Conservation (phyloP, 2,329 filamentous ascomycete species). For the Fusarium denticulatum region DNA sequence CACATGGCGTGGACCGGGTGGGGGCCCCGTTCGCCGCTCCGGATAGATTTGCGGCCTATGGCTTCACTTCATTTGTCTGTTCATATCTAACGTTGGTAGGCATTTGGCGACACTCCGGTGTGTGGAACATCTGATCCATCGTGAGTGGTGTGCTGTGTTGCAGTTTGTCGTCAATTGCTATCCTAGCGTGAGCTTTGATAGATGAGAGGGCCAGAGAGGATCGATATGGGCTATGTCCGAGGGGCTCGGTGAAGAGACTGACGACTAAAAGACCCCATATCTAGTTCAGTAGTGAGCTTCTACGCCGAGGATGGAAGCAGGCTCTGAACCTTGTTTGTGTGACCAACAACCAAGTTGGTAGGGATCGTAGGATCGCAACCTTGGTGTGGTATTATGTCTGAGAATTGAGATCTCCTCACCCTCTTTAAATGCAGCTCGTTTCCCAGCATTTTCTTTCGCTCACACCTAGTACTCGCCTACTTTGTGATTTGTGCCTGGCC, state of each 20-base stretch:
- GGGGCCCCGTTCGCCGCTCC: conserved; percentile 31
- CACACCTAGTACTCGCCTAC: conserved; percentile 3
- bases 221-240: conserved; percentile 26
- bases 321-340: conserved; percentile 21
- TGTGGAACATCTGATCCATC: conserved; percentile 8
- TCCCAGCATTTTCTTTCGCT: conserved; percentile 2
- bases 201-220: conserved; percentile 25
- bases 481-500: conserved; percentile 8
- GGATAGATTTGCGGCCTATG: conserved; percentile 19
- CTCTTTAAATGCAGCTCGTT: conserved; percentile 28
- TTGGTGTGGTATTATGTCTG: conserved; percentile 14
- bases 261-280: conserved; percentile 11
- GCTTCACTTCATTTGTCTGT: conserved; percentile 12
- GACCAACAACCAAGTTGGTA: conserved; percentile 18
- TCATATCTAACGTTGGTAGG: conserved; percentile 14
- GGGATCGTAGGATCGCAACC: conserved; percentile 13
- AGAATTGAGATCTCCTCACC: conserved; percentile 5
- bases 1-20: conserved; percentile 40
- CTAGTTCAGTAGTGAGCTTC: conserved; percentile 2
- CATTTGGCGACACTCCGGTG: conserved; percentile 18
- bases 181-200: conserved; percentile 17
- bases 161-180: conserved; percentile 13
- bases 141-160: conserved; percentile 15
- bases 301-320: conserved; percentile 4
- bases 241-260: conserved; percentile 7